A percentile compares a stretch with the other conserved stretches of the same genome.
These are phyloP conservation scores for Vinca major DNA, from an alignment of 305 asterid genomes.

Conservation along the genomic window DNA sequence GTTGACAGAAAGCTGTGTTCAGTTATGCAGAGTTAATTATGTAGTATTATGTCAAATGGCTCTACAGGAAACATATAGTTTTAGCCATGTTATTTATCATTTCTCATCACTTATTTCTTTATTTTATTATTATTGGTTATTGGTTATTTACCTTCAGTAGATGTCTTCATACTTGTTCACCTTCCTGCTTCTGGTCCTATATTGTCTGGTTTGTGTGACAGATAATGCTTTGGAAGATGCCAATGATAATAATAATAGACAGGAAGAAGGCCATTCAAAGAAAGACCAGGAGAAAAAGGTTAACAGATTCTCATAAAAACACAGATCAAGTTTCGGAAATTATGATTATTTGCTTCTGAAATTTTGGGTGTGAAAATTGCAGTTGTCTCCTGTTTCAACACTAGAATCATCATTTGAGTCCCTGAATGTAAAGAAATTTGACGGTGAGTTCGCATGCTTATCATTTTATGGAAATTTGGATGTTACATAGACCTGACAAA, in stretches of 20 bases:
- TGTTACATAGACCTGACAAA: background rate
- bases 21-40: background rate
- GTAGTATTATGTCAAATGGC: background rate
- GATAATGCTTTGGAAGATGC: constrained; percentile 46
- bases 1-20: background rate
- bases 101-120: background rate
- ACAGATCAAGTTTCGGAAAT: background rate
- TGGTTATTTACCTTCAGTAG: too few species aligned
- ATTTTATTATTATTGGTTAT: background rate
- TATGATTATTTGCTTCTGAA: constrained; percentile 13
- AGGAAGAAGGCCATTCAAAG: constrained; percentile 39
- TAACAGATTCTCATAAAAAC: constrained; percentile 14
- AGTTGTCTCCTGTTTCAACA: constrained; percentile 86
- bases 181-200: constrained; percentile 4
- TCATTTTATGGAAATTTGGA: background rate
- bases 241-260: constrained; percentile 27
- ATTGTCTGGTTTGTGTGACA: constrained; percentile 19
- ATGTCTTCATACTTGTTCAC: background rate
- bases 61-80: background rate
- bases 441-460: constrained; percentile 23
- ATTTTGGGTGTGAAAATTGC: constrained; percentile 28
- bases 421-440: constrained; percentile 68
- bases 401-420: constrained; percentile 81
- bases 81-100: background rate
- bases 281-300: constrained; percentile 77